These are phyloP conservation scores for Microbotryum violaceum DNA, from an alignment of 1,284 basidiomycete genomes.

Conservation along the genomic window DNA sequence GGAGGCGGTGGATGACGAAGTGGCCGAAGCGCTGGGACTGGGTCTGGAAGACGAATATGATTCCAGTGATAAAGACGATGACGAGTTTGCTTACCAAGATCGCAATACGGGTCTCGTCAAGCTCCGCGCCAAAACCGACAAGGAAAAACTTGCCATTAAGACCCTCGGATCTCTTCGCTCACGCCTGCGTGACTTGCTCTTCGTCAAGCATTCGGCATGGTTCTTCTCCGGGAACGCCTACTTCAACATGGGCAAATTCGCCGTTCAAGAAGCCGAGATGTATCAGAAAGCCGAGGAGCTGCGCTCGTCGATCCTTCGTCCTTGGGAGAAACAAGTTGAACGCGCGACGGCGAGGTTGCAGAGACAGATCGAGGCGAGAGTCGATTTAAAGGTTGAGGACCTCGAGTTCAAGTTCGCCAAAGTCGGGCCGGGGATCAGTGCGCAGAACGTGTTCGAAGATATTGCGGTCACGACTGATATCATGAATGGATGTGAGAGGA, in stretches of 20 bases:
- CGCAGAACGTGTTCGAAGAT: conserved; percentile 18
- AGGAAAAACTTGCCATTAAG: conserved; percentile 7
- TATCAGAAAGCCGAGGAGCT: conserved; percentile 25
- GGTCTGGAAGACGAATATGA: conserved; percentile 16
- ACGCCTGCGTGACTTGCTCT: conserved; percentile 29
- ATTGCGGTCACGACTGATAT: conserved; percentile 22
- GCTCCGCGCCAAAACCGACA: conserved; percentile 2
- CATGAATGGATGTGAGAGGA: conserved; percentile 22
- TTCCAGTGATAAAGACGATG: background rate
- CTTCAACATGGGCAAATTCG: conserved; percentile 24
- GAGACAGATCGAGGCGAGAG: conserved; percentile 2
- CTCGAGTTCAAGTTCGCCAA: conserved; percentile 21
- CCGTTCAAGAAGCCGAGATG: conserved; percentile 14
- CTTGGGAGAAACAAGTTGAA: conserved; percentile 20
- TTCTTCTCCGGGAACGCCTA: conserved; percentile 34
- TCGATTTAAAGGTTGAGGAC: conserved; percentile 16
- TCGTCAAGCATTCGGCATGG: conserved; percentile 29
- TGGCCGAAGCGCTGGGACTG: conserved; percentile 19
- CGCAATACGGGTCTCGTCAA: background rate
- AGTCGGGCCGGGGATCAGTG: conserved; percentile 23
- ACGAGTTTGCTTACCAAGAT: conserved; percentile 1
- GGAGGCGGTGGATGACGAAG: background rate
- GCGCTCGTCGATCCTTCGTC: conserved; percentile 14
- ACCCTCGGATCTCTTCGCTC: conserved; percentile 13
- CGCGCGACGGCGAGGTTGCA: conserved; percentile 5